Conservation (phyloP, 2,329 filamentous ascomycete genomes). For the Monosporascus sp. region DNA sequence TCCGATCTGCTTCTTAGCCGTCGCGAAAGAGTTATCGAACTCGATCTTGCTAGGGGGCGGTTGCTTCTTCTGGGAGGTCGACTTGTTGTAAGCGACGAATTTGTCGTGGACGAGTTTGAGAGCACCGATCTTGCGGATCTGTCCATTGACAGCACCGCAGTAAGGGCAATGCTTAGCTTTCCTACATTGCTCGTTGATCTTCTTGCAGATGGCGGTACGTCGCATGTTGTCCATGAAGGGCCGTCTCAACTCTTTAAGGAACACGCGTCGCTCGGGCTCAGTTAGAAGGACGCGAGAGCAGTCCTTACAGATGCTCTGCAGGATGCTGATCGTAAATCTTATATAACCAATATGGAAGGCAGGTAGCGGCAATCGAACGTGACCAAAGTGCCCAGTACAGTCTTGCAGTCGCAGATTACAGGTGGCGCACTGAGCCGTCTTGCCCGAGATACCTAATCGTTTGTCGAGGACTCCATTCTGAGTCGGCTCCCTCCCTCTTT, state of each 20-base stretch:
- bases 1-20: constrained; percentile 69
- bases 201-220: constrained; percentile 77
- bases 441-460: constrained; percentile 76
- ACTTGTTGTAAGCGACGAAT: constrained; percentile 82
- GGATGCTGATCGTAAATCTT: constrained; percentile 83
- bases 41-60: constrained; percentile 74
- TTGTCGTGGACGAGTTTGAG: constrained; percentile 94
- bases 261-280: constrained; percentile 71
- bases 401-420: constrained; percentile 76
- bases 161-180: constrained; percentile 80
- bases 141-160: constrained; percentile 79
- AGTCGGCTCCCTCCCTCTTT: constrained; percentile 69
- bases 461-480: constrained; percentile 82
- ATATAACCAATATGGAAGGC: constrained; percentile 96
- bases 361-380: constrained; percentile 84
- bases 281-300: constrained; percentile 80
- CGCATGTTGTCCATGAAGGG: constrained; percentile 83
- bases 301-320: constrained; percentile 95
- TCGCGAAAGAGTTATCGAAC: constrained; percentile 81
- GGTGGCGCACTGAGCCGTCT: constrained; percentile 72
- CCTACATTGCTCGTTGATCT: constrained; percentile 81
- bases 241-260: constrained; percentile 73
- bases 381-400: constrained; percentile 93
- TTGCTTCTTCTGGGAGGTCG: constrained; percentile 78
- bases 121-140: constrained; percentile 87